A percentile compares a stretch with the other conserved stretches of the same genome.
Conservation (phyloP, 345 rosid species). For the Noccaea caerulescens region DNA sequence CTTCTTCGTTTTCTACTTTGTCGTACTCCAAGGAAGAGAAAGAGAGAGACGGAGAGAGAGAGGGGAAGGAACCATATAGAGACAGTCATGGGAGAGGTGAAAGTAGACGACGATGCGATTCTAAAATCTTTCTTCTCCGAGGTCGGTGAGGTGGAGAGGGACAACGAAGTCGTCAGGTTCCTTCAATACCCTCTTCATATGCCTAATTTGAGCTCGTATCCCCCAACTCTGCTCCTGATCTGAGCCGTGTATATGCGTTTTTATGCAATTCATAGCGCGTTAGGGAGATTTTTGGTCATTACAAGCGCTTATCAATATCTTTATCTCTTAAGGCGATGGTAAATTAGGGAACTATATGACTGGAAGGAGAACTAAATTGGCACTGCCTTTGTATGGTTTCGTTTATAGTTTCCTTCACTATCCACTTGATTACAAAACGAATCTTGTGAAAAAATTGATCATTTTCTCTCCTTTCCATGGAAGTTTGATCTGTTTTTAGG, state of each 20-base stretch:
- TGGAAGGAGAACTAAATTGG: background rate
- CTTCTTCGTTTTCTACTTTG: slow-evolving; percentile 27
- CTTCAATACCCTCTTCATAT: slow-evolving; percentile 11
- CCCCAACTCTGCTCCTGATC: slow-evolving; percentile 20
- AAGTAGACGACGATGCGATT: slow-evolving; percentile 70
- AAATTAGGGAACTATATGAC: slow-evolving; percentile 12
- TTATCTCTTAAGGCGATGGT: background rate
- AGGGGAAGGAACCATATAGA: slow-evolving; percentile 19
- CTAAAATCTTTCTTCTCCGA: slow-evolving; percentile 94
- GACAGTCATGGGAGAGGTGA: slow-evolving; percentile 57
- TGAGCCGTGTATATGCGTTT: background rate
- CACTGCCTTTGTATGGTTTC: background rate
- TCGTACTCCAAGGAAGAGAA: background rate
- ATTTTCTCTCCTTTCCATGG: background rate
- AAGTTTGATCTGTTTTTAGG: slow-evolving; percentile 1
- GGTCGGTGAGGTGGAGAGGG: slow-evolving; percentile 95
- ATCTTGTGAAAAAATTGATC: slow-evolving; percentile 24
- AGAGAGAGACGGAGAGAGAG: slow-evolving; percentile 1
- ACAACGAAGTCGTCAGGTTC: slow-evolving; percentile 93
- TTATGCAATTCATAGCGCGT: slow-evolving; percentile 4
- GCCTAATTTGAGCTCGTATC: slow-evolving; percentile 8
- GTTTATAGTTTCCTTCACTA: background rate
- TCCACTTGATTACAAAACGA: background rate
- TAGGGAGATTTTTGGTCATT: slow-evolving; percentile 37
- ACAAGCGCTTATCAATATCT: background rate